Percentiles rank a stretch among this genome's conserved stretches.
phyloP scores from a whole-genome alignment of 805 yeast genomes.

The Kazachstania viticola region DNA sequence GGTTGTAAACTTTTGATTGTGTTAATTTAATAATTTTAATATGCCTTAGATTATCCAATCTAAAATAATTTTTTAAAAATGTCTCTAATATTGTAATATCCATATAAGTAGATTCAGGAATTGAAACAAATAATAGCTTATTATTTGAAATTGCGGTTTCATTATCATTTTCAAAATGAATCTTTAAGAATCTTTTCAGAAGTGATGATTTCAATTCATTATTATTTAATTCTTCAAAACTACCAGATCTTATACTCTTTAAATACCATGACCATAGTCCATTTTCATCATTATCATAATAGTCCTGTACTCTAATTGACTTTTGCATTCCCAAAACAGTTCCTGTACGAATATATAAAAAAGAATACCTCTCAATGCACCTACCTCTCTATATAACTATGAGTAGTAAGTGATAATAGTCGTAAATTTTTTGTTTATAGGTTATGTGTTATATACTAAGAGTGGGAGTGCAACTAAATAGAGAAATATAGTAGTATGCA shows the following conservation, averaged over 20 bases:
- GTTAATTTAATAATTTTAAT: constrained; percentile 24
- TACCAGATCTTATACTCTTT: constrained; percentile 25
- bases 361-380: no score
- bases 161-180: no score
- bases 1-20: constrained; percentile 19
- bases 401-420: no score
- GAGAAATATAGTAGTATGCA: no score
- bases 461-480: no score
- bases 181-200: constrained; percentile 22
- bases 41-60: constrained; percentile 18
- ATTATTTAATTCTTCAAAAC: constrained; percentile 26
- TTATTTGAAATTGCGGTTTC: constrained; percentile 5
- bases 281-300: constrained; percentile 24
- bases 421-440: no score
- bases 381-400: no score
- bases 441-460: no score
- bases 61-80: constrained; percentile 24
- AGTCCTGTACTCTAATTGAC: constrained; percentile 22
- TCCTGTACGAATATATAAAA: no score
- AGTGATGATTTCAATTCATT: constrained; percentile 19
- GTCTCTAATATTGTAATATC: constrained; percentile 22
- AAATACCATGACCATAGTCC: constrained; percentile 31
- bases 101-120: constrained; percentile 23
- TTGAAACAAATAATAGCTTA: constrained; percentile 24
- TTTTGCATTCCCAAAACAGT: no score